Evolutionary conservation across 2,329 filamentous ascomycete species (phyloP), one percentile per base, ranked within the genome.

Genomic region (Sordariomycetes sp.): DNA sequence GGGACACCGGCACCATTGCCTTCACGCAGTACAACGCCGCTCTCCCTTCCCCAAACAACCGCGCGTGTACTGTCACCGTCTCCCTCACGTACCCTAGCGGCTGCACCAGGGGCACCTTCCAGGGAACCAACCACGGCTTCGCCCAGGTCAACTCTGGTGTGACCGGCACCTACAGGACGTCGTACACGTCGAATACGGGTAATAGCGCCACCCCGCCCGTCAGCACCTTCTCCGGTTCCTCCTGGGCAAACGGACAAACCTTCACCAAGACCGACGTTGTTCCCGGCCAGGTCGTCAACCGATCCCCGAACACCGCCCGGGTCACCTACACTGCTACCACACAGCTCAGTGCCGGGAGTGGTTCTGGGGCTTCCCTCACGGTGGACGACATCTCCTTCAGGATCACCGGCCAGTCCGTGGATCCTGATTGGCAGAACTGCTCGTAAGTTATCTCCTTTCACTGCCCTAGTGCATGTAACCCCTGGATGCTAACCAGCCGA

Each of bases 361-460:
- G 32, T 58, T 12, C 20, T 16, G 25, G 59, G 32, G 59, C 57
- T 40, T 24, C 40, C 40, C 32, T 54, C 35, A 37, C 54, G n/a
- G 35, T 20, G 5, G 51, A 58, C 28, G 57, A 54, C 20, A 35
- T 58, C 4, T 54, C 57, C 11, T 48, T 58, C 52, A n/a, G 12
- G 7, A 48, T 58, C 51, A 58, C 40, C 48, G 53, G 40, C 55
- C 55, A 57, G 50, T 57, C 55, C 2, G 22, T 43, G 28, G 53
- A 57, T 28, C 24, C 28, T 18, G 37, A 52, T 48, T 57, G 55
- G 55, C 48, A 52, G 48, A 57, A 43, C 48, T 57, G 55, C 48
- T 28, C 34, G 46, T 57, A 52, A 25, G 55, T 43, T 50, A 20
- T 24, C 20, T 12, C 12, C 8, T 20, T 14, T 20, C 20, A 10